Conservation (phyloP, 164 flowering plant genomes). For the Kingdonia uniflora region DNA sequence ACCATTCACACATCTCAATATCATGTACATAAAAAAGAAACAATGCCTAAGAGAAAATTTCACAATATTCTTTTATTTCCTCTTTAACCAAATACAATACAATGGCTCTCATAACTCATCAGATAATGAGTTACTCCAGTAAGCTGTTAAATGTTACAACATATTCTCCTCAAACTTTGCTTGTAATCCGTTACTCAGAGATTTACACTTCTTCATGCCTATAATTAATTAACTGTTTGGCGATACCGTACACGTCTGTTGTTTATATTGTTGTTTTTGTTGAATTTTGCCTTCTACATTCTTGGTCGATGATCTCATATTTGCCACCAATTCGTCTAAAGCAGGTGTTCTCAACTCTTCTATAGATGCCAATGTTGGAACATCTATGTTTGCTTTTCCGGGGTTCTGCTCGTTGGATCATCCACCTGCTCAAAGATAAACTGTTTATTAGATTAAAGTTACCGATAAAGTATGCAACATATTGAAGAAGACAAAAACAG, state of each 20-base stretch:
- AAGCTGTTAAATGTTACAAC: too few relatives aligned
- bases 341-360: slow-evolving; percentile 46
- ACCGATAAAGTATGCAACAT: too few relatives aligned
- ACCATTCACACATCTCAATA: too few relatives aligned
- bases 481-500: too few relatives aligned
- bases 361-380: slow-evolving; percentile 55
- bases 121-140: slow-evolving; percentile 10
- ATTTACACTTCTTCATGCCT: neutral
- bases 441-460: too few relatives aligned
- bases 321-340: slow-evolving; percentile 13
- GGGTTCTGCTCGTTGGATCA: slow-evolving; percentile 28
- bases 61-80: too few relatives aligned
- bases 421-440: slow-evolving; percentile 16
- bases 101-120: slow-evolving; percentile 5
- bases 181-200: too few relatives aligned
- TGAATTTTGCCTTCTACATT: slow-evolving; percentile 23
- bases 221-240: slow-evolving; percentile 29
- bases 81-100: neutral
- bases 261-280: slow-evolving; percentile 14
- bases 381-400: slow-evolving; percentile 25
- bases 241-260: slow-evolving; percentile 12
- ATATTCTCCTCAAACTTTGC: too few relatives aligned
- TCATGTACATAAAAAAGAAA: too few relatives aligned
- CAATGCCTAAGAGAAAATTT: too few relatives aligned
- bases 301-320: slow-evolving; percentile 13